phyloP scores from a whole-genome alignment of 805 yeast genomes.

The Lipomyces yamanashiensis region DNA sequence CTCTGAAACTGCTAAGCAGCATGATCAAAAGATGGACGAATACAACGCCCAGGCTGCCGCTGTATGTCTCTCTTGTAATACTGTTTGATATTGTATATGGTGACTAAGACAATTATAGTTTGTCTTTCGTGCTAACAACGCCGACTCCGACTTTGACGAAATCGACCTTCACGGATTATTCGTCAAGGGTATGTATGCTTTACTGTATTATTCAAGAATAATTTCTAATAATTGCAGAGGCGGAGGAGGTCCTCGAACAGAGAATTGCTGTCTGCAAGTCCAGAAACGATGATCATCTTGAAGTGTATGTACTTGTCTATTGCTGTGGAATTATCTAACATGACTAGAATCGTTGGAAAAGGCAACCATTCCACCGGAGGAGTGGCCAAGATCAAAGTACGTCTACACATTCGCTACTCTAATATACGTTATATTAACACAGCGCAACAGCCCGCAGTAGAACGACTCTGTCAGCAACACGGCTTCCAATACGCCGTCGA shows the following conservation, averaged over 20 bases:
- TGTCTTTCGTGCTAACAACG: conserved; percentile 84
- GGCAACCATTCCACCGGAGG: conserved; percentile 84
- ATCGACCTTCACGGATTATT: conserved; percentile 92
- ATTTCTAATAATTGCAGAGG: conserved; percentile 54
- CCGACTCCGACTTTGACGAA: conserved; percentile 83
- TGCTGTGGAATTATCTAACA: not conserved
- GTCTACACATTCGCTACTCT: not conserved
- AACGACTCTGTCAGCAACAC: conserved; percentile 71
- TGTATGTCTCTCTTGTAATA: conserved; percentile 11
- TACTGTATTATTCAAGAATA: not conserved
- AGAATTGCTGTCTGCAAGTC: conserved; percentile 68
- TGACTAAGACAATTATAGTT: too few relatives aligned
- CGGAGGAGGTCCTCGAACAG: conserved; percentile 72
- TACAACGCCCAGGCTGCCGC: conserved; percentile 79
- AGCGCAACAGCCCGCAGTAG: conserved; percentile 70
- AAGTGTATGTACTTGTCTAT: conserved; percentile 50
- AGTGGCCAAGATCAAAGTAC: conserved; percentile 71
- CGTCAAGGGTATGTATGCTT: conserved; percentile 54
- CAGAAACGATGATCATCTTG: conserved; percentile 63
- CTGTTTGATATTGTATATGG: not conserved
- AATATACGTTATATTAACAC: not conserved
- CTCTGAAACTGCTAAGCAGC: conserved; percentile 69
- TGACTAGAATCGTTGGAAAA: conserved; percentile 75
- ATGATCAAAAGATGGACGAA: conserved; percentile 63
- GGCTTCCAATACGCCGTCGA: conserved; percentile 66